Conservation (phyloP, 371 early-diverging fungal genomes). For the Saksenaea oblongispora region DNA sequence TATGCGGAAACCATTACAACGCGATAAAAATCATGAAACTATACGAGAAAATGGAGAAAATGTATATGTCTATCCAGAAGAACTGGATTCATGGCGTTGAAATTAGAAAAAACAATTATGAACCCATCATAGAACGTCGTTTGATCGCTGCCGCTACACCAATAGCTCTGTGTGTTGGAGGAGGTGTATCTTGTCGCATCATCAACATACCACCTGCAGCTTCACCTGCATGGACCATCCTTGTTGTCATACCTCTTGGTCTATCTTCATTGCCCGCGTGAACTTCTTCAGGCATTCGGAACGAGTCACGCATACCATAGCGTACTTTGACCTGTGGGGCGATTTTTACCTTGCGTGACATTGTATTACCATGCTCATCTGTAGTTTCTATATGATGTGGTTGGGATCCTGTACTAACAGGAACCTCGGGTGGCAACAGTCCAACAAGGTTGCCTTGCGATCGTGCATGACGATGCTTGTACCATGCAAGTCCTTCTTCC, state of each 20-base stretch:
- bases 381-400: background rate
- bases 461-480: constrained; percentile 32
- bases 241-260: constrained; percentile 1
- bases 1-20: constrained; percentile 85
- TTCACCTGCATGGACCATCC: constrained; percentile 38
- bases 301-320: constrained; percentile 39
- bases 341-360: constrained; percentile 37
- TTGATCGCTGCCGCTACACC: constrained; percentile 18
- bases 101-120: background rate
- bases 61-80: constrained; percentile 59
- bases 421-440: constrained; percentile 21
- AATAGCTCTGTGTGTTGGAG: background rate
- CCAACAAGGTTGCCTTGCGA: constrained; percentile 41
- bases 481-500: background rate
- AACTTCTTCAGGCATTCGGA: constrained; percentile 26
- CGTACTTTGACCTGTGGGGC: constrained; percentile 38
- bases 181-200: constrained; percentile 34
- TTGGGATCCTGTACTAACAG: background rate
- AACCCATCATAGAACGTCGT: constrained; percentile 11
- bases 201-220: constrained; percentile 47
- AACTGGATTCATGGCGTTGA: constrained; percentile 52
- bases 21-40: constrained; percentile 74
- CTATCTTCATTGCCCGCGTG: constrained; percentile 17
- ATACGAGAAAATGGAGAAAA: constrained; percentile 66
- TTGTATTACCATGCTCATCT: background rate